These are phyloP conservation scores for Solanum clarkiae DNA, from an alignment of 257 asterid genomes.

Conservation along the genomic window DNA sequence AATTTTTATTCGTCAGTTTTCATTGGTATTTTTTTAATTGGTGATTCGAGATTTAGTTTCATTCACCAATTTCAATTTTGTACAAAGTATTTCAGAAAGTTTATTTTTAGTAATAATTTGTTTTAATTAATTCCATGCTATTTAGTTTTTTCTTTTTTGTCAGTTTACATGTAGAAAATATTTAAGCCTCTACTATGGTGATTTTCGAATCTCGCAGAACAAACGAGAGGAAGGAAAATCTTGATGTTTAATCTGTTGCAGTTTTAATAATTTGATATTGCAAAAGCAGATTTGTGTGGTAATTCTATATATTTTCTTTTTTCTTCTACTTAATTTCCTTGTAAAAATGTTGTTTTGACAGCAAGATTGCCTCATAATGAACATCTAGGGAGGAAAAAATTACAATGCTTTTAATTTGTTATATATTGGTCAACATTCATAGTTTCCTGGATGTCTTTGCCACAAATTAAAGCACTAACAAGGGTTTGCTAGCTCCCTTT, in stretches of 20 bases:
- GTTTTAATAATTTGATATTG: background rate
- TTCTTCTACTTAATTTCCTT: background rate
- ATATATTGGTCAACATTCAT: background rate
- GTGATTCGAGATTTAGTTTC: background rate
- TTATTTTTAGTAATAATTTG: background rate
- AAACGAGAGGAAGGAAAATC: background rate
- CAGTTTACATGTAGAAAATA: background rate
- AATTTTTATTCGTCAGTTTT: background rate
- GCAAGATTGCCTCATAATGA: background rate
- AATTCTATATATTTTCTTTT: background rate
- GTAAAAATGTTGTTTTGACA: background rate
- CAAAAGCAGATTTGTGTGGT: background rate
- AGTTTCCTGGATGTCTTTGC: background rate
- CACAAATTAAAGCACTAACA: background rate
- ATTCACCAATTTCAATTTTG: conserved; percentile 1
- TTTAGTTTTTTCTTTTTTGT: background rate
- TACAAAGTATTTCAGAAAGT: conserved; percentile 1
- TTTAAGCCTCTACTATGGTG: background rate
- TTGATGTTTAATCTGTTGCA: background rate
- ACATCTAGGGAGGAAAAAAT: background rate
- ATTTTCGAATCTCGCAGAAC: no score
- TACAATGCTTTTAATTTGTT: background rate
- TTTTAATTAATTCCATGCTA: background rate
- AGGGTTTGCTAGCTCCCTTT: background rate
- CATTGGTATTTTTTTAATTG: background rate